Evolutionary conservation across 2,329 filamentous ascomycete species (phyloP).

Genomic region (Neonectria punicea): DNA sequence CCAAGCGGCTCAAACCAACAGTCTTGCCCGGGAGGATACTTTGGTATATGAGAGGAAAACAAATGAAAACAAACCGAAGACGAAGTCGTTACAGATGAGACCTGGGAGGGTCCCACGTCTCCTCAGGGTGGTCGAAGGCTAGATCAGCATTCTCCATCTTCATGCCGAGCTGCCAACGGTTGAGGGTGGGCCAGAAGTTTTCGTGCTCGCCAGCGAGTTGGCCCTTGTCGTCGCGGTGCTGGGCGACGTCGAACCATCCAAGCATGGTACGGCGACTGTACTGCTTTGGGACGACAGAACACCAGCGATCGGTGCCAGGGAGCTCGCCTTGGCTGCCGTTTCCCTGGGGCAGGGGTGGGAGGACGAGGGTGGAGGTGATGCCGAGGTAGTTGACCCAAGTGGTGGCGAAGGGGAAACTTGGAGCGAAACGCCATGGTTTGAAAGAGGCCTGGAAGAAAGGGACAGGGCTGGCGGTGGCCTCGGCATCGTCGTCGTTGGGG

Average conservation of each 20-base stretch:
- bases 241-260: conserved; percentile 59
- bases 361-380: conserved; percentile 55
- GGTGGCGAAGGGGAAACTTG: conserved; percentile 57
- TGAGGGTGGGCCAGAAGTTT: conserved; percentile 60
- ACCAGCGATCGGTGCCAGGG: conserved; percentile 59
- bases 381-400: conserved; percentile 53
- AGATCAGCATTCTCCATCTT: conserved; percentile 51
- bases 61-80: not conserved
- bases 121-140: conserved; percentile 43
- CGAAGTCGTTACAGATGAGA: conserved; percentile 36
- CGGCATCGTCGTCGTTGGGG: conserved; percentile 39
- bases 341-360: conserved; percentile 60
- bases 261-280: conserved; percentile 48
- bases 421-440: conserved; percentile 53
- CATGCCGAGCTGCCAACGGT: conserved; percentile 56
- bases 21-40: not conserved
- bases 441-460: conserved; percentile 61
- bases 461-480: conserved; percentile 45
- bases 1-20: conserved; percentile 4
- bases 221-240: conserved; percentile 46
- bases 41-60: not conserved
- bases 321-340: conserved; percentile 53
- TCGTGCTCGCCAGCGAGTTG: conserved; percentile 39
- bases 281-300: conserved; percentile 48
- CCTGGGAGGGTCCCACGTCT: conserved; percentile 43